Evolutionary conservation across 352 stramenopile species (phyloP), one percentile per base, ranked within the genome.

Genomic region (Halophytophthora polymorphica): DNA sequence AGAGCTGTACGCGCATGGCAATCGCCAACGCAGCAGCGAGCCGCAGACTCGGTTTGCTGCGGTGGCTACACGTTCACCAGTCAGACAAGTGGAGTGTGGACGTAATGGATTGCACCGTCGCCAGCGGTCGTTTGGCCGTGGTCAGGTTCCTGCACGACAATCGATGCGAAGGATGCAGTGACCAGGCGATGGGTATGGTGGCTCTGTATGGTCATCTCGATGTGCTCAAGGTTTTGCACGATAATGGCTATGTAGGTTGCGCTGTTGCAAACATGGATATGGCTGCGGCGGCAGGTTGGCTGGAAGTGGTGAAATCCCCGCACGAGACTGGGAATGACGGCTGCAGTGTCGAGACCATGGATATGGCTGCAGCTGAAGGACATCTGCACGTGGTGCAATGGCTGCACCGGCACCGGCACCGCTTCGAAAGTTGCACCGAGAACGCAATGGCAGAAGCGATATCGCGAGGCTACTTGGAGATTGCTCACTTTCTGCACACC

Each of bases 101-200:
- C 19, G 45, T 10, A 14, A 58, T 63, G 47, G 43, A 63, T 25
- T 19, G 4, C 3, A 48, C 55, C 2, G 55, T 48, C n/a, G 38
- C 39, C 18, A 42, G 35, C 15, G 55, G 55, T 4, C 47, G 57
- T 29, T 21, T 63, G 3, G 44, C 36, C 2, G 22, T 63, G 8
- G 54, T 62, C 14, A 22, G 25, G 15, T 63, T 34, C n/a, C 38
- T 62, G 21, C 54, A 62, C 19, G 2, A 45, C n/a, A 48, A 52
- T 19, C 42, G 42, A 2, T 18, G 23, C 8, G 51, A 52, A 22
- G 51, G 51, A 5, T 58, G 51, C n/a, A 58, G 42, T 10, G 22
- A 29, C 11, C 31, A 50, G 34, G 45, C 45, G 17, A 50, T 50
- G 45, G 31, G 42, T 19, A 34, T 42, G 4, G 45, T 34, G 19